Evolutionary conservation across 2,329 filamentous ascomycete species (phyloP), one percentile per base, ranked within the genome.

Genomic region (Xylaria sp.): DNA sequence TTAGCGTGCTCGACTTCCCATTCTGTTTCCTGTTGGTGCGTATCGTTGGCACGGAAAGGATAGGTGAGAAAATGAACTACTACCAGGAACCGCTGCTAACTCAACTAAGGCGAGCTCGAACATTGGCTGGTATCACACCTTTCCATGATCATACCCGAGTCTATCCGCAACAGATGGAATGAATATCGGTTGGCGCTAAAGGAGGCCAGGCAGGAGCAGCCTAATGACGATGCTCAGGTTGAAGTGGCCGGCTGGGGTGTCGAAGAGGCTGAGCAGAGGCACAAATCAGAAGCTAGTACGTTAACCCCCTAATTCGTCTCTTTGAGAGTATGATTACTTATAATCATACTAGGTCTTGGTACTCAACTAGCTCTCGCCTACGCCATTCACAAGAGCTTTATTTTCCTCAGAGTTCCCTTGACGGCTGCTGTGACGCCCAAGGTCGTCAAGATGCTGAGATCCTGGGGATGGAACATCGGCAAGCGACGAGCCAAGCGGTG

Each of bases 381-480:
- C 77, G 95, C 95, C 31, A 93, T 99, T 65, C 96, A 99, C 85
- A 99, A 99, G 82, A 96, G 92, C 73, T 93, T 98, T 79, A 97
- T 99, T 75, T 97, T 99, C 79, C 80, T 98, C 71, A 89, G 96
- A n/a, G 93, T 99, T 10, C 96, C 96, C 9, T 81, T 98, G 70
- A 96, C 96, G 0, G 94, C 93, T 13, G 95, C 94, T 2, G 85
- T 98, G 38, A 94, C 93, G 9, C 96, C 96, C 1, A 97, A 96
- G 80, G 90, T 98, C n/a, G 96, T 97, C 75, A 96, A 93, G 80
- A 87, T 89, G 13, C 83, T 99, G 31, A 85, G 95, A 70, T 86
- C 88, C 13, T 97, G 95, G 93, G 96, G 96, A 5, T 98, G 93
- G 90, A 89, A 98, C 77, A 96, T 99, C 76, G 95, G 95, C 57